Conservation (phyloP, 345 rosid genomes). For the Acer saccharum region DNA sequence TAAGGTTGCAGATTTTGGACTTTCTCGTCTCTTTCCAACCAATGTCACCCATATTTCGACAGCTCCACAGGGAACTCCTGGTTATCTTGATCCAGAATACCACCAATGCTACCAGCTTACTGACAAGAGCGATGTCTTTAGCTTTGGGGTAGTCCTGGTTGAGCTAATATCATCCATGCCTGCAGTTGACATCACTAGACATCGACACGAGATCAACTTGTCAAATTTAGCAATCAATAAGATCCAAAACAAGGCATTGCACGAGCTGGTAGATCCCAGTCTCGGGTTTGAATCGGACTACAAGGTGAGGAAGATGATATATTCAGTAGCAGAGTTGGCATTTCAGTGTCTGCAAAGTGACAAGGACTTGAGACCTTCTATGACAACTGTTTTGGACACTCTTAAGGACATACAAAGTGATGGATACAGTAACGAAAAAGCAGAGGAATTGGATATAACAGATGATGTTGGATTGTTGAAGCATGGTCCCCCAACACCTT, state of each 20-base stretch:
- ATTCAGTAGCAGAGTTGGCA: conserved; percentile 78
- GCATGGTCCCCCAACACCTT: conserved; percentile 30
- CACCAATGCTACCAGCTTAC: conserved; percentile 84
- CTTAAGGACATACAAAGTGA: conserved; percentile 44
- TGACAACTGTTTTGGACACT: conserved; percentile 54
- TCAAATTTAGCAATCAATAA: conserved; percentile 73
- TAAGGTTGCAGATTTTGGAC: conserved; percentile 93
- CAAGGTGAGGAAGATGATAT: conserved; percentile 46
- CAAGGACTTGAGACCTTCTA: conserved; percentile 74
- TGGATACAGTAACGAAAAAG: conserved; percentile 21
- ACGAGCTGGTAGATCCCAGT: conserved; percentile 65
- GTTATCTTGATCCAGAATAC: conserved; percentile 93
- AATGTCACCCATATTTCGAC: conserved; percentile 80
- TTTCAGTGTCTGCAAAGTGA: conserved; percentile 73
- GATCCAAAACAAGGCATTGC: conserved; percentile 59
- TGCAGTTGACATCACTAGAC: conserved; percentile 85
- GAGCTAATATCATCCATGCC: conserved; percentile 83
- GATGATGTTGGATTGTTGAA: conserved; percentile 52
- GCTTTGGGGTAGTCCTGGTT: conserved; percentile 70
- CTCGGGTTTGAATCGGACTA: conserved; percentile 73
- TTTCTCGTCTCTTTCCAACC: conserved; percentile 77
- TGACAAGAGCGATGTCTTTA: conserved; percentile 78
- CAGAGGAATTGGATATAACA: conserved; percentile 27
- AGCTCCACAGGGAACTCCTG: conserved; percentile 95
- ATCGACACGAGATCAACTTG: conserved; percentile 77